phyloP scores from a whole-genome alignment of 2,329 filamentous ascomycete genomes.

The Beauveria sp. region DNA sequence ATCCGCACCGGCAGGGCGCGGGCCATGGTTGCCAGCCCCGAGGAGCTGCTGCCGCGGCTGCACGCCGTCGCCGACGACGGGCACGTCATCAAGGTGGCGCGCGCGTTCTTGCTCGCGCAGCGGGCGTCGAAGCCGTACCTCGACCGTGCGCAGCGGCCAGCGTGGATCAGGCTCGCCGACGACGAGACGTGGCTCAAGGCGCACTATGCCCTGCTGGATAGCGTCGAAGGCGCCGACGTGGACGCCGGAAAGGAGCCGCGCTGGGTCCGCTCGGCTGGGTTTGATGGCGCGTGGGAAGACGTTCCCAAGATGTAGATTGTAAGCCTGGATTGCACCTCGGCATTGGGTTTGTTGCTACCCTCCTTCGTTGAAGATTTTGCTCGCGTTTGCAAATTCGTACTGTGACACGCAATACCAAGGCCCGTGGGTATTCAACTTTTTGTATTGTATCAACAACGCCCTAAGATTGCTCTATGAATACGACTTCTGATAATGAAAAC shows the following conservation, averaged over 20 bases:
- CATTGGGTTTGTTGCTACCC: background rate
- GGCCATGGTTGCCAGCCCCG: slow-evolving; percentile 34
- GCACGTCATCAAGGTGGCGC: slow-evolving; percentile 67
- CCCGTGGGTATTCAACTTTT: slow-evolving; percentile 12
- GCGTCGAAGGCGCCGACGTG: slow-evolving; percentile 36
- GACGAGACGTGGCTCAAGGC: slow-evolving; percentile 53
- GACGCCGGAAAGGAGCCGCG: slow-evolving; percentile 26
- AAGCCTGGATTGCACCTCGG: background rate
- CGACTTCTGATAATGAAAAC: background rate
- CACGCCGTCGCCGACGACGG: slow-evolving; percentile 62
- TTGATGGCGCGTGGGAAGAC: slow-evolving; percentile 57
- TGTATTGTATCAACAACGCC: slow-evolving; percentile 14
- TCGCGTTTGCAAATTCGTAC: background rate
- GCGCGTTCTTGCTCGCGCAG: slow-evolving; percentile 61
- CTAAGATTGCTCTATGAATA: slow-evolving; percentile 11
- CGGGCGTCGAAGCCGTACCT: slow-evolving; percentile 37
- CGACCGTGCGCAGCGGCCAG: slow-evolving; percentile 29
- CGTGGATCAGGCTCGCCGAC: slow-evolving; percentile 44
- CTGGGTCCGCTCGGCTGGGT: slow-evolving; percentile 58
- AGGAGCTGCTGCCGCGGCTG: slow-evolving; percentile 42
- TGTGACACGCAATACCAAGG: background rate
- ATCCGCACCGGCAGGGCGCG: slow-evolving; percentile 5
- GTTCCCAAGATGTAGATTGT: slow-evolving; percentile 18
- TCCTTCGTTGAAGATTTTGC: too few relatives aligned
- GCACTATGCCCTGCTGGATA: slow-evolving; percentile 54